Evolutionary conservation across 495 filamentous ascomycete genomes (phyloP), one percentile per base, ranked within the genome.

Genomic region (Xylaria intraflava): DNA sequence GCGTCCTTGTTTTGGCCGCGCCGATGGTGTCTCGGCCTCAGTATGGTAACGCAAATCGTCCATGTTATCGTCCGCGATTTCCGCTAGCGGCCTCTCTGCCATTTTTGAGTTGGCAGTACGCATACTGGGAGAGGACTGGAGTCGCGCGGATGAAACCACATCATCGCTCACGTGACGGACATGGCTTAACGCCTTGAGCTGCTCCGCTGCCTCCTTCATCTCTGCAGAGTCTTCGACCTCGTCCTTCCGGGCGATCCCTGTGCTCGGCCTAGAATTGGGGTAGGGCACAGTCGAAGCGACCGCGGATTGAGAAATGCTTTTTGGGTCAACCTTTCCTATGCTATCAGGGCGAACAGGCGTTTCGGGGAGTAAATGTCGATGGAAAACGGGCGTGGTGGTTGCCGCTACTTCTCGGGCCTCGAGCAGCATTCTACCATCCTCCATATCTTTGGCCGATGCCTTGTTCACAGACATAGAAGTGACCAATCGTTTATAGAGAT

Each of bases 141-240:
- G 33, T 23, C 56, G 65, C 47, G 52, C 46, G 39, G 49, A 61
- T 38, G 70, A 43, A 36, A 57, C 51, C 2, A 59, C 59, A 9
- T 76, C 76, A 33, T 73, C 74, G 46, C 72, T 73, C 19, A 70
- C 50, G 48, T 72, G 75, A 19, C 78, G 69, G 31, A 80, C 75
- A 53, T 81, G 77, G 50, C 78, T 80, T n/a, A 82, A 55, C 24
- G 76, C 76, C 55, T 80, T 80, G 24, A 82, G 69, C 61, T 80
- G 78, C 55, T 79, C 76, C 10, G 78, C 78, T 38, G 78, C 78
- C 62, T 80, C 77, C 39, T 79, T 73, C 76, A 82, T 80, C 62
- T 82, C 78, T 14, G 73, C 77, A 10, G 78, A 76, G 45, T 80
- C 78, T 58, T 80, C 78, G 11, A 76, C 76, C 10, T 79, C 75